Percentiles rank a stretch among this genome's conserved stretches.
phyloP scores from a whole-genome alignment of 768 basidiomycete genomes.

The Lyophyllum atratum region DNA sequence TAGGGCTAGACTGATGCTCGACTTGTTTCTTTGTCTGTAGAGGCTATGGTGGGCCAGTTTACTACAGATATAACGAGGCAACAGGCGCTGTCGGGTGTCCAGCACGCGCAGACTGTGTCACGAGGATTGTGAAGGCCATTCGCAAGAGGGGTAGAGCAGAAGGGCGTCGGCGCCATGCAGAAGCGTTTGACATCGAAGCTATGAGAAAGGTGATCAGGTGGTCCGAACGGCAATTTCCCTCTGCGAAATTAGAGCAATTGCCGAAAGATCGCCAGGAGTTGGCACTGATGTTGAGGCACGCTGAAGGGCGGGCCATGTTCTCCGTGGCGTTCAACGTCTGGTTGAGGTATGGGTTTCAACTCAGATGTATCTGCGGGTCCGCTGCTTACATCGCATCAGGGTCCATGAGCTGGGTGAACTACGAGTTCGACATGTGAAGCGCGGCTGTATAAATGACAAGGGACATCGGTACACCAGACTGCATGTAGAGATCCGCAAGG shows the following conservation, averaged over 20 bases:
- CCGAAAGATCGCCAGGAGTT: neutral
- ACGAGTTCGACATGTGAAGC: too few relatives aligned
- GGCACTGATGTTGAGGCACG: neutral
- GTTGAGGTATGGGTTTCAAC: too few relatives aligned
- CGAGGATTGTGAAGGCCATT: too few relatives aligned
- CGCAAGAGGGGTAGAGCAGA: neutral
- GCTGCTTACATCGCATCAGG: too few relatives aligned
- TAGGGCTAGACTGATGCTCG: neutral
- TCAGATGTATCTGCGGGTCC: too few relatives aligned
- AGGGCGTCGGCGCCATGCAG: neutral
- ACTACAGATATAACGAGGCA: neutral
- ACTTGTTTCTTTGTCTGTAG: neutral
- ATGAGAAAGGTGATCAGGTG: neutral
- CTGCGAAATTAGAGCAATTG: neutral
- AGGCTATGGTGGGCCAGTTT: too few relatives aligned
- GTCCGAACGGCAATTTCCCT: neutral
- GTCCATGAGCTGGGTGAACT: too few relatives aligned
- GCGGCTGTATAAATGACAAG: too few relatives aligned
- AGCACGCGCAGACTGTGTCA: neutral
- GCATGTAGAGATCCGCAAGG: too few relatives aligned
- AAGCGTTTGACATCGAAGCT: neutral
- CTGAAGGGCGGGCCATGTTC: too few relatives aligned
- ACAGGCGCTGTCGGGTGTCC: neutral
- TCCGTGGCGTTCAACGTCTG: too few relatives aligned
- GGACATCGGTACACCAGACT: too few relatives aligned